These are phyloP conservation scores for Akanthomyces dipterigenus DNA, from an alignment of 2,329 filamentous ascomycete genomes.

Conservation along the genomic window DNA sequence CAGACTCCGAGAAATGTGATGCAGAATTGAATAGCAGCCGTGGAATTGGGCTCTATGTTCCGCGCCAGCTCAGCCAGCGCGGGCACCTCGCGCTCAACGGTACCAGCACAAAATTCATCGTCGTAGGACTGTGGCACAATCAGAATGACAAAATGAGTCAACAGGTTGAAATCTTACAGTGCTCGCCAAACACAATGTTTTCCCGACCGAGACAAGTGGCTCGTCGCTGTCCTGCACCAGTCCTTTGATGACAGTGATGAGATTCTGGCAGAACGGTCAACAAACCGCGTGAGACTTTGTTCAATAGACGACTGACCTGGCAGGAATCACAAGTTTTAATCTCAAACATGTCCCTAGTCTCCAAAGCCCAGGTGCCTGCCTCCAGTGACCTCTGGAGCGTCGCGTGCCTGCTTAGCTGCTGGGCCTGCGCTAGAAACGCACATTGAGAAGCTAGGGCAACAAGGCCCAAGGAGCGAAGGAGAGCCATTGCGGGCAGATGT, in stretches of 20 bases:
- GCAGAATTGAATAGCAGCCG: constrained; percentile 45
- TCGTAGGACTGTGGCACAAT: constrained; percentile 37
- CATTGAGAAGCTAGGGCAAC: not conserved
- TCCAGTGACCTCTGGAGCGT: constrained; percentile 4
- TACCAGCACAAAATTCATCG: constrained; percentile 47
- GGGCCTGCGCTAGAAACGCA: not conserved
- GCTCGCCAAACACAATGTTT: constrained; percentile 26
- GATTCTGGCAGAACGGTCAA: constrained; percentile 10
- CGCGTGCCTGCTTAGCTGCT: not conserved
- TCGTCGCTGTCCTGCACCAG: constrained; percentile 35
- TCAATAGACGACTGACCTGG: constrained; percentile 15
- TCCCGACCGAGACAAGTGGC: constrained; percentile 28
- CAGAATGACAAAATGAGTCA: not conserved
- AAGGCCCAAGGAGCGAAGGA: not conserved
- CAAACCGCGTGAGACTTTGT: too few relatives aligned
- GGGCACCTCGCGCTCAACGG: constrained; percentile 45
- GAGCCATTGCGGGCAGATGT: not conserved
- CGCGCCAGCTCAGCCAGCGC: constrained; percentile 44
- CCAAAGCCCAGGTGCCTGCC: constrained; percentile 7
- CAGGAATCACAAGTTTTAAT: constrained; percentile 19
- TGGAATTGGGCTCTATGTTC: constrained; percentile 40
- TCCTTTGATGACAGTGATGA: constrained; percentile 33
- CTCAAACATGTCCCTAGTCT: constrained; percentile 9
- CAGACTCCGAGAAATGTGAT: constrained; percentile 49
- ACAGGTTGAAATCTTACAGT: constrained; percentile 18